Conservation (phyloP, 1,139 yeast species). For the Sugiyamaella japonica region DNA sequence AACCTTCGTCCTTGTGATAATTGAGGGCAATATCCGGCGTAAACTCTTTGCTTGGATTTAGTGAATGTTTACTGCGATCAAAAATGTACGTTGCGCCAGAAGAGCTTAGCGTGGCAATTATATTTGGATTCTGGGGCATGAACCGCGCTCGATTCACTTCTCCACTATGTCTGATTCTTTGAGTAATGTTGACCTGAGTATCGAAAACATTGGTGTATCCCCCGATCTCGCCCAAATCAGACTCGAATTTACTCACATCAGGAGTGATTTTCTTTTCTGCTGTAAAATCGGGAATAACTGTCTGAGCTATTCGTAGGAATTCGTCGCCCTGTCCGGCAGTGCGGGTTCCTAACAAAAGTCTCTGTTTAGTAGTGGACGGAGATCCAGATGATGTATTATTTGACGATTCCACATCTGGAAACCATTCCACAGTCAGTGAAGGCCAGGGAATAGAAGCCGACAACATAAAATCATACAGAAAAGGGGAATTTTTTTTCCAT, state of each 20-base stretch:
- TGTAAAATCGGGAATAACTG: conserved; percentile 51
- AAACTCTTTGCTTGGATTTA: conserved; percentile 36
- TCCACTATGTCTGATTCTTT: conserved; percentile 49
- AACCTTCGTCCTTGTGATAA: conserved; percentile 71
- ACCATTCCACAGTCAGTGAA: conserved; percentile 46
- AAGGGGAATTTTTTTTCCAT: conserved; percentile 95
- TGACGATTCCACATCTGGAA: conserved; percentile 42
- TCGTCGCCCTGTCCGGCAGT: conserved; percentile 80
- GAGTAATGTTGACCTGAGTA: conserved; percentile 54
- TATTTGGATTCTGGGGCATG: conserved; percentile 74
- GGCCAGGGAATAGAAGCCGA: conserved; percentile 69
- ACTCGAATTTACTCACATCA: conserved; percentile 37
- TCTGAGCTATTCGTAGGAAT: conserved; percentile 71
- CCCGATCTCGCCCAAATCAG: conserved; percentile 40
- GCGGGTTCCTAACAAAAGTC: conserved; percentile 77
- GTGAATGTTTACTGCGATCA: conserved; percentile 51
- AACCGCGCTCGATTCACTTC: conserved; percentile 84
- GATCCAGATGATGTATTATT: conserved; percentile 26
- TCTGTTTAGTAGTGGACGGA: conserved; percentile 27
- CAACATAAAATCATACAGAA: conserved; percentile 75
- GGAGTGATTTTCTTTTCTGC: conserved; percentile 19
- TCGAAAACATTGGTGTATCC: conserved; percentile 33
- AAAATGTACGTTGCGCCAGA: conserved; percentile 71
- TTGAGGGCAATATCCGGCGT: conserved; percentile 47
- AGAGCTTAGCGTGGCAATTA: conserved; percentile 79